Conservation (phyloP, 73 alveolate species). For the Paramecium caudatum region DNA sequence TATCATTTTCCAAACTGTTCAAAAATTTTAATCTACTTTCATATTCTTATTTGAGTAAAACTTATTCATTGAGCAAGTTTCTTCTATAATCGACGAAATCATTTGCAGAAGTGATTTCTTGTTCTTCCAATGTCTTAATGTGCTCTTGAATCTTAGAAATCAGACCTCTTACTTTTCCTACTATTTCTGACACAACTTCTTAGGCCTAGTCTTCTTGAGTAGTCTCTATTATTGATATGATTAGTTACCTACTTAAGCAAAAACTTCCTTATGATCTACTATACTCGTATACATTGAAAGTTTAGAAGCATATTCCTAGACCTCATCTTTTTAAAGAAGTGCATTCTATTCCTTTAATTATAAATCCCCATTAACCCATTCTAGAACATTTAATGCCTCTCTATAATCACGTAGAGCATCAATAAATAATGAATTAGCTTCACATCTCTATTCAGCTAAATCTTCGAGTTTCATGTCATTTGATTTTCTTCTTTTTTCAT, state of each 20-base stretch:
- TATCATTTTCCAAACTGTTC: slow-evolving; percentile 51
- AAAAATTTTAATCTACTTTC: slow-evolving; percentile 61
- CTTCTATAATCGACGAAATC: slow-evolving; percentile 58
- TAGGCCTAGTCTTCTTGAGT: slow-evolving; percentile 10
- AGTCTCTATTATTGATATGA: neutral
- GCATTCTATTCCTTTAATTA: slow-evolving; percentile 5
- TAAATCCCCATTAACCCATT: slow-evolving; percentile 52
- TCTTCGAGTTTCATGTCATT: slow-evolving; percentile 59
- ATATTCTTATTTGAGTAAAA: slow-evolving; percentile 28
- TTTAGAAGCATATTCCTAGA: slow-evolving; percentile 33
- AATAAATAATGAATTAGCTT: slow-evolving; percentile 56
- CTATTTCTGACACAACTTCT: slow-evolving; percentile 54
- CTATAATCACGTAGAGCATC: slow-evolving; percentile 64
- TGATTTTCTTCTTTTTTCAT: slow-evolving; percentile 70
- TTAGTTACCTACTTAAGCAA: neutral
- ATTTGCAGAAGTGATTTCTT: slow-evolving; percentile 67
- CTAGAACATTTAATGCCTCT: slow-evolving; percentile 58
- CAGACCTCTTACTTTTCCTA: slow-evolving; percentile 30
- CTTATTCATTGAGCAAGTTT: slow-evolving; percentile 28
- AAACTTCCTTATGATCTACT: neutral
- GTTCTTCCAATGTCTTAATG: slow-evolving; percentile 30
- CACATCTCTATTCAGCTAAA: slow-evolving; percentile 67
- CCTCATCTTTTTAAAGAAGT: slow-evolving; percentile 55
- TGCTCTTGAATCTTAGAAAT: slow-evolving; percentile 51
- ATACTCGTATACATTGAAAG: neutral